A percentile compares a stretch with the other conserved stretches of the same genome.
Evolutionary conservation across 495 filamentous ascomycete genomes (phyloP).

Genomic region (Aspergillus hancockii): DNA sequence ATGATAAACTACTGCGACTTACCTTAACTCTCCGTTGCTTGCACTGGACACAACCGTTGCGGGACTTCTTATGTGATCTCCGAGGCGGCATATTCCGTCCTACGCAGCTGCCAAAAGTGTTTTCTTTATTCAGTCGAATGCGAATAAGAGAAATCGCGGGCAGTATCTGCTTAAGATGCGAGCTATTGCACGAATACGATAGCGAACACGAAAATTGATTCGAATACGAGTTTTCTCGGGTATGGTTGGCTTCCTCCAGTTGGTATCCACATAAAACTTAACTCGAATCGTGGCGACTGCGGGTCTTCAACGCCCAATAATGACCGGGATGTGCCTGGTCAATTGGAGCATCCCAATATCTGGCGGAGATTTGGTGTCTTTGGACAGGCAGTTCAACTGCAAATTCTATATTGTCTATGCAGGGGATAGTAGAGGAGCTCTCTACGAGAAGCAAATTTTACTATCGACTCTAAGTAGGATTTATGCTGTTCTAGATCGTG

Average conservation of each 20-base stretch:
- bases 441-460: no score
- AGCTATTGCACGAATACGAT: constrained; percentile 15
- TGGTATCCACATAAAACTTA: not conserved
- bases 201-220: constrained; percentile 23
- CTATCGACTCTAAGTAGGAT: no score
- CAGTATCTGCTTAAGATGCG: not conserved
- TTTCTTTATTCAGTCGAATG: not conserved
- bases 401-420: no score
- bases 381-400: no score
- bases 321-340: no score
- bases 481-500: no score
- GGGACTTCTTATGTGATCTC: constrained; percentile 55
- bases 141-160: not conserved
- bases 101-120: not conserved
- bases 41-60: constrained; percentile 57
- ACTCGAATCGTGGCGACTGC: not conserved
- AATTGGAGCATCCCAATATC: not conserved
- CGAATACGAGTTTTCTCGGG: not conserved
- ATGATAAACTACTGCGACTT: constrained; percentile 7
- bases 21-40: constrained; percentile 60
- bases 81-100: constrained; percentile 30
- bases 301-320: not conserved
- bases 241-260: not conserved
- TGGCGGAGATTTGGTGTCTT: no score
- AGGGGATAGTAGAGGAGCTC: no score